A percentile compares a stretch with the other conserved stretches of the same genome.
Conservation (phyloP, 352 stramenopile species). For the Lagenidium giganteum region DNA sequence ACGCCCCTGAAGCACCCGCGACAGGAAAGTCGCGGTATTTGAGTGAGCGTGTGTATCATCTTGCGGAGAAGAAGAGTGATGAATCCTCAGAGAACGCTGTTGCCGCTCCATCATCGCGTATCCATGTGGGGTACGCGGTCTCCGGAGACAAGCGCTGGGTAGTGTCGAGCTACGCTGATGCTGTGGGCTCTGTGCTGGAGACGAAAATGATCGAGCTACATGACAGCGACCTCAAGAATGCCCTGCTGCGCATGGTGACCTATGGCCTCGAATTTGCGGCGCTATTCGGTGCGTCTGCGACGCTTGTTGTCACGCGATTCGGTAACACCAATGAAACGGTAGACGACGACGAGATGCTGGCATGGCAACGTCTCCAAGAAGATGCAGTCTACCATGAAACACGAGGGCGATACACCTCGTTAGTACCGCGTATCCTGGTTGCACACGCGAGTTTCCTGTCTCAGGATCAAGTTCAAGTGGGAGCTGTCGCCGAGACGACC, state of each 20-base stretch:
- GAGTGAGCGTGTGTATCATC: constrained; percentile 59
- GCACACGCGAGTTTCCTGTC: constrained; percentile 28
- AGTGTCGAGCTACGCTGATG: constrained; percentile 42
- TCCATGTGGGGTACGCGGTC: constrained; percentile 35
- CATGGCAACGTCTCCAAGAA: constrained; percentile 19
- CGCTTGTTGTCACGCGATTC: constrained; percentile 41
- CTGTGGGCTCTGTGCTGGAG: constrained; percentile 55
- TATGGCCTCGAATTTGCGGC: constrained; percentile 49
- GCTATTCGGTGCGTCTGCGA: constrained; percentile 46
- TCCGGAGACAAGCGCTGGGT: constrained; percentile 61
- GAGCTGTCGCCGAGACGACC: constrained; percentile 4
- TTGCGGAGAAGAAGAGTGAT: constrained; percentile 30
- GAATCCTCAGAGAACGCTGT: constrained; percentile 2
- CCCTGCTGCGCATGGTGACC: constrained; percentile 35
- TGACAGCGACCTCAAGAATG: constrained; percentile 20
- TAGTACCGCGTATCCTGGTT: constrained; percentile 35
- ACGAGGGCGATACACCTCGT: constrained; percentile 20
- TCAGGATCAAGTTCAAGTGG: constrained; percentile 33
- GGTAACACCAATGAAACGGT: constrained; percentile 10
- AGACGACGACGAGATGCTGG: constrained; percentile 20
- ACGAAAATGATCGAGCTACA: constrained; percentile 33
- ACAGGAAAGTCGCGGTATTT: constrained; percentile 29
- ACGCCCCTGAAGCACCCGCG: neutral
- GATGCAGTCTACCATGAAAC: constrained; percentile 4
- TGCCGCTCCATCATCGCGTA: neutral